Base-by-base conservation (phyloP, 371 early-diverging fungal genomes). In the Actinomucor elegans region DNA sequence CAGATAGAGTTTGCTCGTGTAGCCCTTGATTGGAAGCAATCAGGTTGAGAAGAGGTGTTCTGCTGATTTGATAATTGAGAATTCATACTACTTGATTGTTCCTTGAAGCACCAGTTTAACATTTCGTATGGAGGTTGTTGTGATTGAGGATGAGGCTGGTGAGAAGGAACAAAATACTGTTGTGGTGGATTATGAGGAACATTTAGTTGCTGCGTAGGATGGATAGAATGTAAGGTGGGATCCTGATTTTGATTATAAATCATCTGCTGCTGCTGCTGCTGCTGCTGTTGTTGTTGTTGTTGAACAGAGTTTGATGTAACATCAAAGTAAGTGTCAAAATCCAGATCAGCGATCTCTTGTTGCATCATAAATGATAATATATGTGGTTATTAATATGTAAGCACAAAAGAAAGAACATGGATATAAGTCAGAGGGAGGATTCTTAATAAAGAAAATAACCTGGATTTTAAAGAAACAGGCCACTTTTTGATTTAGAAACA, bases 251-350 rank as follows among this genome's bases (percentile, higher is more conserved):
- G 28, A 10, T 20, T 29, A 18, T 29, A 45, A 11, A 31, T 17
- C n/a, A n/a, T n/a, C n/a, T n/a, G n/a, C n/a, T n/a, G n/a, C 14
- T 42, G 14, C 6, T 2, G 11, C 26, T 44, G 34, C n/a, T 47
- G 48, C 9, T 48, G 56, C 20, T 48, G 49, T 18, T 48, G 57
- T 29, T 46, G 43, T 23, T 44, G 21, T 9, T 34, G 14, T 18
- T 49, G 49, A 1, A 44, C 26, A 17, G 53, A 5, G n/a, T 23
- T 52, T 23, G 59, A 35, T 31, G 50, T 23, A 31, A 54, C 49
- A 48, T 54, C 18, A 26, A 59, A 48, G 33, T 59, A 59, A 5
- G 54, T 44, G 35, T 59, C 60, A 32, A 59, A 59, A 32, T 59
- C 60, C 23, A 59, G n/a, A 31, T 48, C 60, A 35, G 45, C 20